These are phyloP conservation scores for Mycosphaerella arachidis DNA, from an alignment of 2,329 filamentous ascomycete genomes.

Conservation along the genomic window DNA sequence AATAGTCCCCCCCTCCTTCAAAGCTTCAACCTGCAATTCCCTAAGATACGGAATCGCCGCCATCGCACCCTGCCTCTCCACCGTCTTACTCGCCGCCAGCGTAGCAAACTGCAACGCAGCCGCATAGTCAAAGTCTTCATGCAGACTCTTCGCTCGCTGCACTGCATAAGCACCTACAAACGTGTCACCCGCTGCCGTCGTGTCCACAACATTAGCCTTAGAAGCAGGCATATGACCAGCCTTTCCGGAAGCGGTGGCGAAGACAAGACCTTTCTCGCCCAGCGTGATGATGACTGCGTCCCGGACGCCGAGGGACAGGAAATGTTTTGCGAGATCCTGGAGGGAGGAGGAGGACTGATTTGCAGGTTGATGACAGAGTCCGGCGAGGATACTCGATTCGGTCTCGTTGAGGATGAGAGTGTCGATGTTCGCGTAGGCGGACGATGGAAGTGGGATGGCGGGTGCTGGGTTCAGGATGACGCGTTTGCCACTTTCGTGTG, in stretches of 20 bases:
- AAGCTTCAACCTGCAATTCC: slow-evolving; percentile 33
- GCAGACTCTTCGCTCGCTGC: slow-evolving; percentile 55
- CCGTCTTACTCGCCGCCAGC: slow-evolving; percentile 60
- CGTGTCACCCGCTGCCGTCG: slow-evolving; percentile 89
- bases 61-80: slow-evolving; percentile 62
- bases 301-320: slow-evolving; percentile 64
- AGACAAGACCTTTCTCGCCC: slow-evolving; percentile 49
- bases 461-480: slow-evolving; percentile 80
- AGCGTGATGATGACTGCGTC: slow-evolving; percentile 83
- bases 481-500: slow-evolving; percentile 29
- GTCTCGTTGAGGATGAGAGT: slow-evolving; percentile 89
- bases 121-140: slow-evolving; percentile 48
- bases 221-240: slow-evolving; percentile 45
- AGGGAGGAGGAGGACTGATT: slow-evolving; percentile 36
- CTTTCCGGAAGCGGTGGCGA: slow-evolving; percentile 23
- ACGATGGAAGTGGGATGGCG: slow-evolving; percentile 62
- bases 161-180: slow-evolving; percentile 87
- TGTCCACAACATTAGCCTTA: slow-evolving; percentile 79
- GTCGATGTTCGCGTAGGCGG: slow-evolving; percentile 62
- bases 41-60: slow-evolving; percentile 63
- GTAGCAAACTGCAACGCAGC: slow-evolving; percentile 59
- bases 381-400: slow-evolving; percentile 71
- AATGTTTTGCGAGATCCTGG: slow-evolving; percentile 43
- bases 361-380: slow-evolving; percentile 31
- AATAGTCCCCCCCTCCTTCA: not conserved